These are phyloP conservation scores for Diaporthe ampelina DNA, from an alignment of 2,329 filamentous ascomycete species.

Conservation along the genomic window DNA sequence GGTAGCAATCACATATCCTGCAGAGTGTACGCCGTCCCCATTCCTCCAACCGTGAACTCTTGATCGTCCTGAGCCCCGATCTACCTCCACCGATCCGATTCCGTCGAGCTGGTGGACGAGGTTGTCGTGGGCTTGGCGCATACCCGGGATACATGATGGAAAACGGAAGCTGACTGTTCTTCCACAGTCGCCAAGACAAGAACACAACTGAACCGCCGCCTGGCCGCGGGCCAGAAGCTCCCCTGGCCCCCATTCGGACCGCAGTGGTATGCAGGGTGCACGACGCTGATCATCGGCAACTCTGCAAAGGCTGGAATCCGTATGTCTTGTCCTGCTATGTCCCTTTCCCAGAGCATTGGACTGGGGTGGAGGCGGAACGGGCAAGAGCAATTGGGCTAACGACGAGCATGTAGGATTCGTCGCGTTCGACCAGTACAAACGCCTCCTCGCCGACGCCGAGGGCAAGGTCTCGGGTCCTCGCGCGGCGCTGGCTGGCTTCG, in stretches of 20 bases:
- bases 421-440: slow-evolving; percentile 95
- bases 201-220: slow-evolving; percentile 88
- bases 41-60: slow-evolving; percentile 36
- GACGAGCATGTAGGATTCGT: slow-evolving; percentile 76
- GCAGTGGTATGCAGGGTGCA: slow-evolving; percentile 99
- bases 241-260: slow-evolving; percentile 94
- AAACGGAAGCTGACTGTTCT: not conserved
- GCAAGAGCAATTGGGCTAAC: slow-evolving; percentile 1
- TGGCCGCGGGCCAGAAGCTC: slow-evolving; percentile 86
- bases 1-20: slow-evolving; percentile 88
- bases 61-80: not conserved
- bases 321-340: slow-evolving; percentile 59
- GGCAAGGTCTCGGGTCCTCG: slow-evolving; percentile 91
- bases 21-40: slow-evolving; percentile 78
- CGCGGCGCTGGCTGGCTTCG: slow-evolving; percentile 94
- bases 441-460: slow-evolving; percentile 82
- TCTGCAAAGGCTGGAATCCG: slow-evolving; percentile 95
- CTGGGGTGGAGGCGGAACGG: not conserved
- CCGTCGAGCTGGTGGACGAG: not conserved
- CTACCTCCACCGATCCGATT: not conserved
- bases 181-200: slow-evolving; percentile 89
- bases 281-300: slow-evolving; percentile 96
- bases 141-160: too few relatives aligned
- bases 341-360: not conserved
- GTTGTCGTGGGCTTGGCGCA: not conserved